Percentiles rank a stretch among this genome's conserved stretches.
These are phyloP conservation scores for Fusarium brachygibbosum DNA, from an alignment of 2,329 filamentous ascomycete genomes.

Conservation along the genomic window DNA sequence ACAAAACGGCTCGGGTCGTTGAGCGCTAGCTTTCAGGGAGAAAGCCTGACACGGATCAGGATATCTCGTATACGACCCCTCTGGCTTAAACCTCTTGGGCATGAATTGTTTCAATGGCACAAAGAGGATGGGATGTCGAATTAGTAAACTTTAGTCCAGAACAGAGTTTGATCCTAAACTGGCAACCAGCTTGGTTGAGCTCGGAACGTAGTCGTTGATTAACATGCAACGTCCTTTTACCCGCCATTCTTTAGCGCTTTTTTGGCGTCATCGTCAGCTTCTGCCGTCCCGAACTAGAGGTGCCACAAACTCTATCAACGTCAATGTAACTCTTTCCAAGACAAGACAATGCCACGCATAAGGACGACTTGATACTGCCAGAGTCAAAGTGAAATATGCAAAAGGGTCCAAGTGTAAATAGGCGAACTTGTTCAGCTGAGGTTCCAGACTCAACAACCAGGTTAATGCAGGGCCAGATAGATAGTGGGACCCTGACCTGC, in stretches of 20 bases:
- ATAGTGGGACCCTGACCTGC: not conserved
- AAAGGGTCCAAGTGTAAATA: constrained; percentile 1
- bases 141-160: not conserved
- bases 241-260: constrained; percentile 1
- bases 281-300: constrained; percentile 4
- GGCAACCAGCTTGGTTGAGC: not conserved
- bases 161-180: not conserved
- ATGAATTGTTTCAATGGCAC: not conserved
- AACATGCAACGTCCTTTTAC: not conserved
- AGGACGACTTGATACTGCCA: not conserved
- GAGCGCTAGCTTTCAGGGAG: constrained; percentile 21
- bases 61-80: not conserved
- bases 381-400: not conserved
- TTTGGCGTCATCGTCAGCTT: not conserved
- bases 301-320: constrained; percentile 20
- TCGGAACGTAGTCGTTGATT: not conserved
- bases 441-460: constrained; percentile 8
- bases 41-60: not conserved
- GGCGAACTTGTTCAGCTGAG: not conserved
- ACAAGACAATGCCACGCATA: not conserved
- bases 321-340: not conserved
- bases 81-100: not conserved
- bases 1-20: constrained; percentile 41
- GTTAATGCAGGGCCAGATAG: constrained; percentile 1
- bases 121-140: not conserved